Evolutionary conservation across 164 flowering plant species (phyloP), one percentile per base, ranked within the genome.

Genomic region (Hamamelis virginiana): DNA sequence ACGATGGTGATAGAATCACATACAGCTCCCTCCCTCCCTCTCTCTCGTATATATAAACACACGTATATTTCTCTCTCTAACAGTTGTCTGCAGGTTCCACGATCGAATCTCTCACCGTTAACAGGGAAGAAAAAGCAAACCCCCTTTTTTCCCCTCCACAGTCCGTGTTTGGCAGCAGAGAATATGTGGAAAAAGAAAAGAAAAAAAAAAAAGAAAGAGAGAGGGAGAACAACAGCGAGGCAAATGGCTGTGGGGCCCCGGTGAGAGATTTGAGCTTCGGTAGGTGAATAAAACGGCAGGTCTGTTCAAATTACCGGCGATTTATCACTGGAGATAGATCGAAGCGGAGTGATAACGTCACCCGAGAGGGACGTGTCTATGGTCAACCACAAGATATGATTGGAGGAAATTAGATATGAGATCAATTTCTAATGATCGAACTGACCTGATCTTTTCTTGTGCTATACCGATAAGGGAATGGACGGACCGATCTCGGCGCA

Each of bases 221-320:
- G 41, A 33, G 41, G 6, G 41, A 33, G 41, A 33, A 11, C 15
- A 15, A n/a, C n/a, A 6, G 53, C n/a, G 52, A 13, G 0, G 53
- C 53, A 50, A 50, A 50, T 50, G 13, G 53, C 5, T 15, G 53
- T 50, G 53, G 53, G 53, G 53, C 18, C 53, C 53, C 2, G 53
- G n/a, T 8, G 15, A 14, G 53, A 50, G 53, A 50, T 50, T 50
- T 50, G 53, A 12, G 53, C 15, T 15, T 33, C 53, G 15, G 53
- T 50, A n/a, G 53, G 53, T 50, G 53, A 50, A 50, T 50, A 50
- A 50, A 50, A 50, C 53, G 53, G n/a, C n/a, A 33, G 41, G 53
- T 10, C 53, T 12, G n/a, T 5, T 6, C 16, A n/a, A 50, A 15
- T 12, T 50, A 50, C 15, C 53, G 53, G n/a, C 16, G n/a, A 15